Base-by-base conservation (phyloP, 805 yeast species). In the Suhomyces pyralidae region DNA sequence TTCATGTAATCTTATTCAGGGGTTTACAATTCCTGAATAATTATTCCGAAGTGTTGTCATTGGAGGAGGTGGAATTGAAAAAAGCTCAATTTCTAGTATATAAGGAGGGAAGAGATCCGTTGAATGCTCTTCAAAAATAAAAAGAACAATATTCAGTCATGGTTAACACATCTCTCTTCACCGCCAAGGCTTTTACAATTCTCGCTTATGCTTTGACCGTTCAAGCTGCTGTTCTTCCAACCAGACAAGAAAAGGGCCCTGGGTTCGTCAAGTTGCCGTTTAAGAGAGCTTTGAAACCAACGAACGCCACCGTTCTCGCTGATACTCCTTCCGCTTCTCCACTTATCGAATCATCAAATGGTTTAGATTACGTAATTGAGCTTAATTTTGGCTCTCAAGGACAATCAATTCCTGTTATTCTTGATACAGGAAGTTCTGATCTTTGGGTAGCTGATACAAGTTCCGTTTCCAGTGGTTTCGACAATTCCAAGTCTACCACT, bases 361-460 rank as follows among this genome's bases (percentile, higher is more conserved):
- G 32, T 28, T 5, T 12, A 12, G 3, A 6, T 44, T 55, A 55
- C 49, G 26, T 49, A 10, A 48, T 50, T 14, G 19, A 25, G 9
- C 40, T 55, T 34, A 9, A 17, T 3, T 9, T 56, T 32, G 61
- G 59, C 17, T 50, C 55, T 25, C 30, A 53, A 48, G 46, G 42
- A 17, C 53, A 52, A 17, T 8, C 28, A 9, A 34, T 50, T 15
- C 22, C 49, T 9, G 55, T 58, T 22, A 51, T 52, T 46, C 44
- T 58, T 14, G 60, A 58, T 40, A 56, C 56, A 4, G 59, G 58
- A 3, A 48, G 50, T 26, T 51, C 57, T 30, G 54, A 54, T 30
- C 45, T 52, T 14, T 56, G 57, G 57, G 49, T 55, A 6, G 25
- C 40, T 14, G 42, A 38, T 19, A 10, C 42, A 7, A 38, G 19